Conservation (phyloP, 495 filamentous ascomycete species). For the Pyrenopolyporus hunteri region DNA sequence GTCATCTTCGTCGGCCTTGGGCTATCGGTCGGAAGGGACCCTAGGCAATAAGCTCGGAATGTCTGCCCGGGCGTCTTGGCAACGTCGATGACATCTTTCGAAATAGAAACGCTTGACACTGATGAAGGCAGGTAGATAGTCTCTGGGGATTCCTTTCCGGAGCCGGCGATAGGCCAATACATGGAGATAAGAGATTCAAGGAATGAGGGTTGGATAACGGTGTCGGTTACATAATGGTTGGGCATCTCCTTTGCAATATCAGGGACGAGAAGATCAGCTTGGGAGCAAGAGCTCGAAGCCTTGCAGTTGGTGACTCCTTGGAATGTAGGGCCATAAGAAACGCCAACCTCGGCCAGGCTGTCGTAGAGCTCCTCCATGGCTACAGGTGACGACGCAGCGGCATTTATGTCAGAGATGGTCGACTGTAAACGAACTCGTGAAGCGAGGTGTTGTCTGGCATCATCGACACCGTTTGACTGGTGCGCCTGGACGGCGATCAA, state of each 20-base stretch:
- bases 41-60: constrained; percentile 47
- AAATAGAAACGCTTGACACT: constrained; percentile 46
- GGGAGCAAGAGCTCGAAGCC: constrained; percentile 45
- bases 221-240: constrained; percentile 49
- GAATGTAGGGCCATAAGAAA: constrained; percentile 53
- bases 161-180: constrained; percentile 51
- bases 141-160: constrained; percentile 40
- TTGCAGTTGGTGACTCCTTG: constrained; percentile 51
- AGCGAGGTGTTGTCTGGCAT: constrained; percentile 36
- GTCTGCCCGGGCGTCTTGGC: constrained; percentile 38
- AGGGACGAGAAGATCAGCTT: constrained; percentile 53
- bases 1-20: constrained; percentile 47
- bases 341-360: constrained; percentile 47
- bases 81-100: constrained; percentile 36
- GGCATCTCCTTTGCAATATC: constrained; percentile 62
- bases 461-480: constrained; percentile 48
- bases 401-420: constrained; percentile 35
- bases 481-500: constrained; percentile 45
- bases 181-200: constrained; percentile 59
- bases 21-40: constrained; percentile 32
- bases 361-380: constrained; percentile 46
- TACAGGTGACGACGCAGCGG: constrained; percentile 32
- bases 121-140: constrained; percentile 54
- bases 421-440: constrained; percentile 40
- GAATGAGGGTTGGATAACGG: constrained; percentile 58